Evolutionary conservation across 2,329 filamentous ascomycete genomes (phyloP), one percentile per base, ranked within the genome.

Genomic region (Ophiosphaerella herpotricha): DNA sequence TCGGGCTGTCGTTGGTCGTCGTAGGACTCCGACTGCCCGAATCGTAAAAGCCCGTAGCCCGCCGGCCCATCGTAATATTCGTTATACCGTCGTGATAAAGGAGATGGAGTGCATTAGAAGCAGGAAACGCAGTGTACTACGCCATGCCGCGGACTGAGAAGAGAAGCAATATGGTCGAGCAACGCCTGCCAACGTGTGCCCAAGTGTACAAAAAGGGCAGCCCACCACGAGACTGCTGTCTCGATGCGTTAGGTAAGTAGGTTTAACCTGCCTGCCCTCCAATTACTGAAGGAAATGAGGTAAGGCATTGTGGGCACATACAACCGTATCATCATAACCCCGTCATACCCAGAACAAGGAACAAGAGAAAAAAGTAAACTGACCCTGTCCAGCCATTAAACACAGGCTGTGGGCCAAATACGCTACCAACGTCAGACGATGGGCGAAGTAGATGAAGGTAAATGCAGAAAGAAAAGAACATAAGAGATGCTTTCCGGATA

Each of bases 401-500:
- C 55, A 61, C 57, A 46, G 46, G 45, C 44, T 41, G 26, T 43
- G 52, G 52, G 47, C 50, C 52, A 56, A 54, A 47, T 54, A 52
- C 48, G 46, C 39, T 51, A 51, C 50, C 54, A 45, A 56, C 55
- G 39, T 39, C 38, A 33, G 43, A 48, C 43, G 44, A 54, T 39
- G 48, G 55, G 53, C 55, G 42, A 24, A 38, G 31, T 50, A 50
- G 48, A 39, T 42, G 14, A 42, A 57, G 50, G 54, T 58, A 56
- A 49, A 40, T 54, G 52, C 38, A 54, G 3, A 46, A 63, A 65
- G 64, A 39, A 45, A 65, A 60, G 60, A 50, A 71, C 65, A 68
- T 60, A 69, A 43, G 64, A 70, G 48, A 72, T 66, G 54, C 64
- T 67, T 66, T 67, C 65, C 46, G 53, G 35, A 54, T 49, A 46